Conservation (phyloP, 495 filamentous ascomycete genomes). For the Aspergillus affinis region DNA sequence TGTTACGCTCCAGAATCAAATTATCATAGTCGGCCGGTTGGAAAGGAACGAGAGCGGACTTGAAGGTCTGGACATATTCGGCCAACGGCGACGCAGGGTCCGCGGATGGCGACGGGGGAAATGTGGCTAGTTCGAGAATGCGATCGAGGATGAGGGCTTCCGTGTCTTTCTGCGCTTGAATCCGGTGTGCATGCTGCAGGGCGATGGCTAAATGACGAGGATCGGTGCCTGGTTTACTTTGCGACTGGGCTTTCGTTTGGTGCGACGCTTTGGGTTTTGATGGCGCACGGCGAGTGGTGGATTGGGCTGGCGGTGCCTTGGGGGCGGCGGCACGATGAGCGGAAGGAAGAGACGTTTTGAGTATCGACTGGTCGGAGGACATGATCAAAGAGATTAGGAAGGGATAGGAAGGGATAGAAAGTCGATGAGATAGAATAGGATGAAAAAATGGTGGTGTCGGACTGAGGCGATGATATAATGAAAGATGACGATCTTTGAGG, state of each 20-base stretch:
- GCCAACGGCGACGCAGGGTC: slow-evolving; percentile 59
- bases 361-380: slow-evolving; percentile 45
- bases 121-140: slow-evolving; percentile 64
- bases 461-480: too few species aligned
- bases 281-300: slow-evolving; percentile 24
- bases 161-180: slow-evolving; percentile 73
- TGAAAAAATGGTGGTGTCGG: background rate
- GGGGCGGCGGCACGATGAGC: slow-evolving; percentile 38
- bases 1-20: slow-evolving; percentile 82
- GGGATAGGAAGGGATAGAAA: too few species aligned
- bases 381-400: too few species aligned
- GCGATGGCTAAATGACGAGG: slow-evolving; percentile 62
- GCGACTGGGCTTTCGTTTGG: slow-evolving; percentile 32
- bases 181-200: slow-evolving; percentile 73
- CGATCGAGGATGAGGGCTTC: slow-evolving; percentile 69
- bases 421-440: background rate
- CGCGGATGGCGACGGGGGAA: slow-evolving; percentile 49
- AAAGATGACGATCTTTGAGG: too few species aligned
- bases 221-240: slow-evolving; percentile 42
- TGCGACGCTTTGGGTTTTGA: slow-evolving; percentile 29
- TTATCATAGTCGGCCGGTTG: slow-evolving; percentile 84
- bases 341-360: slow-evolving; percentile 54
- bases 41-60: slow-evolving; percentile 63
- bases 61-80: slow-evolving; percentile 57
- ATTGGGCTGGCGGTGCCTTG: slow-evolving; percentile 17